Percentiles rank a stretch among this genome's conserved stretches.
Evolutionary conservation across 2,329 filamentous ascomycete genomes (phyloP).

Genomic region (Diaporthe helianthi): DNA sequence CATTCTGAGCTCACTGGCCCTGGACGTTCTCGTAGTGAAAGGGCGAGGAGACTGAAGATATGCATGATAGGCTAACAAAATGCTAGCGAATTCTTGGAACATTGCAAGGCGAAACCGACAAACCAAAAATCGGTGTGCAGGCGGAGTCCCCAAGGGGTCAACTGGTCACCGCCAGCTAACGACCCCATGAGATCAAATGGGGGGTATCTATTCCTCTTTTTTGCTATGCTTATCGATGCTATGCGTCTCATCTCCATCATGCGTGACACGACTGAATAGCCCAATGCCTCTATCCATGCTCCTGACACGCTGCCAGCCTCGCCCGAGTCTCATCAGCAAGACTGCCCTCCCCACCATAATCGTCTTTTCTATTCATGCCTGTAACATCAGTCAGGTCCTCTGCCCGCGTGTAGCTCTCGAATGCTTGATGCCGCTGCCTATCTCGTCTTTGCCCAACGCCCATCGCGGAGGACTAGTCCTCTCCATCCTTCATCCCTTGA

Average conservation of each 20-base stretch:
- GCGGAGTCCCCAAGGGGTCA: not conserved
- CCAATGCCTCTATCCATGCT: not conserved
- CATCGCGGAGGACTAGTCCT: not conserved
- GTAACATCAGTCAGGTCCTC: not conserved
- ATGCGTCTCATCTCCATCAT: not conserved
- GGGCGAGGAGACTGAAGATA: not conserved
- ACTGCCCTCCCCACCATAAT: not conserved
- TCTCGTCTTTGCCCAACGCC: conserved; percentile 5
- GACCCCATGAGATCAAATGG: conserved; percentile 11
- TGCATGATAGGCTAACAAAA: not conserved
- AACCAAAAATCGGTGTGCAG: not conserved
- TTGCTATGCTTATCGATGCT: conserved; percentile 25
- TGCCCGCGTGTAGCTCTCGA: not conserved
- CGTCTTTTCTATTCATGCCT: not conserved
- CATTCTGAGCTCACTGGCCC: too few relatives aligned
- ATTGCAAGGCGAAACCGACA: not conserved
- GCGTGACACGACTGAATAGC: not conserved
- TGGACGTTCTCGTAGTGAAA: not conserved
- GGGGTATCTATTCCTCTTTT: conserved; percentile 23
- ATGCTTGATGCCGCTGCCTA: not conserved
- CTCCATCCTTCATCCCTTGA: not conserved
- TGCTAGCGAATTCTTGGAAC: not conserved
- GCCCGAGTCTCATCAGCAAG: not conserved
- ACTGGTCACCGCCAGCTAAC: not conserved
- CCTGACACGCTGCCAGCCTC: not conserved